Conservation (phyloP, 805 yeast species). For the Yamadazyma olivae region DNA sequence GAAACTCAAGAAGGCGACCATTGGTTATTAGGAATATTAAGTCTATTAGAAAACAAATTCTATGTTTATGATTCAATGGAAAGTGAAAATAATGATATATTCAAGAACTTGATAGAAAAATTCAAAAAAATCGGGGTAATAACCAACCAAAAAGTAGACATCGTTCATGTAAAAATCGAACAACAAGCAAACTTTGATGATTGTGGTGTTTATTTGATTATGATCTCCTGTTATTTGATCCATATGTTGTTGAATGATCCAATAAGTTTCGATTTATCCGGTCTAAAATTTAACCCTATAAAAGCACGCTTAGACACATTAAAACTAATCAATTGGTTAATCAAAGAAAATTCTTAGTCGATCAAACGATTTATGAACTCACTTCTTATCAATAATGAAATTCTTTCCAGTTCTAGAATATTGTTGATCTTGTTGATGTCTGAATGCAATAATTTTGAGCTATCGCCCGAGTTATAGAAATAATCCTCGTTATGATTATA, state of each 20-base stretch:
- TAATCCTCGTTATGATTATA: slow-evolving; percentile 7
- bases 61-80: slow-evolving; percentile 61
- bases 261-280: slow-evolving; percentile 37
- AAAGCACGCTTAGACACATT: slow-evolving; percentile 44
- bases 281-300: slow-evolving; percentile 45
- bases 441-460: not conserved
- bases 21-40: slow-evolving; percentile 66
- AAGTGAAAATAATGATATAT: slow-evolving; percentile 22
- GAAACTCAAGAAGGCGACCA: slow-evolving; percentile 64
- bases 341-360: slow-evolving; percentile 1
- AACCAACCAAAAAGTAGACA: slow-evolving; percentile 6
- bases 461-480: slow-evolving; percentile 8
- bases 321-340: slow-evolving; percentile 16
- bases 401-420: slow-evolving; percentile 6
- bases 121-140: slow-evolving; percentile 22
- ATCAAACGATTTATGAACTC: slow-evolving; percentile 7
- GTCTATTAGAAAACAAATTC: slow-evolving; percentile 44
- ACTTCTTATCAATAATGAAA: slow-evolving; percentile 7
- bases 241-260: slow-evolving; percentile 22
- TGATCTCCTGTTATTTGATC: slow-evolving; percentile 35
- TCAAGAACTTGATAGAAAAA: slow-evolving; percentile 19
- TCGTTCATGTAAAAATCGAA: slow-evolving; percentile 36
- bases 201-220: slow-evolving; percentile 52
- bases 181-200: slow-evolving; percentile 67
- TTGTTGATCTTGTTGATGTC: slow-evolving; percentile 3